Evolutionary conservation across 352 stramenopile genomes (phyloP), one percentile per base, ranked within the genome.

Genomic region (Phytophthora ramorum): DNA sequence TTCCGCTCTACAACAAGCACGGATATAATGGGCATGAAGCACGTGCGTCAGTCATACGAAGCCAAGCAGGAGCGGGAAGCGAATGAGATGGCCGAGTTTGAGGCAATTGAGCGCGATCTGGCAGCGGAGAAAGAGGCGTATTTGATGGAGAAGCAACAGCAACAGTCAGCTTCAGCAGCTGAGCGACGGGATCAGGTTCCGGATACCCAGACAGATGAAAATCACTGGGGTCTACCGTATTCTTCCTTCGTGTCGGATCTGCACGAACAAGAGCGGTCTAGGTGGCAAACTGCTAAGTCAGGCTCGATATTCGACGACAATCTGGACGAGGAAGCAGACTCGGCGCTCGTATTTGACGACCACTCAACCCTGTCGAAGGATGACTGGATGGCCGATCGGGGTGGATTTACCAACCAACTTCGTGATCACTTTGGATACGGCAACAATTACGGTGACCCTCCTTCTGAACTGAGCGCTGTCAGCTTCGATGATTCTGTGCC

Each of bases 401-500:
- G 52, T 12, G 53, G 48, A 44, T 58, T 57, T 19, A 58, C 34
- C 9, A 55, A 66, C 28, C 46, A 64, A 12, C 30, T 66, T 51
- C 66, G 60, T 16, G 64, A 61, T 46, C 62, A 67, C 37, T 79
- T 76, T 51, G 59, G 46, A 48, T 67, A 63, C 13, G 44, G 60
- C 2, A 47, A 63, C 37, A 45, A 64, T 24, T 59, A 61, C 8
- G 60, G 63, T 4, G 47, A 79, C 13, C 19, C 54, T 17, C 70
- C 66, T 41, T 92, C 84, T 0, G 82, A 94, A 16, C 59, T 91
- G 7, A 94, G 86, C 28, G 86, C 83, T 24, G 66, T 93, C 32
- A 96, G 88, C 58, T 77, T 95, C 32, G 78, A 93, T 46, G 86
- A 96, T 66, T 93, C 88, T 24, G 83, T 88, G 51, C 76, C 86